Base-by-base conservation (phyloP, 2,329 filamentous ascomycete species). In the Colletotrichum musicola region DNA sequence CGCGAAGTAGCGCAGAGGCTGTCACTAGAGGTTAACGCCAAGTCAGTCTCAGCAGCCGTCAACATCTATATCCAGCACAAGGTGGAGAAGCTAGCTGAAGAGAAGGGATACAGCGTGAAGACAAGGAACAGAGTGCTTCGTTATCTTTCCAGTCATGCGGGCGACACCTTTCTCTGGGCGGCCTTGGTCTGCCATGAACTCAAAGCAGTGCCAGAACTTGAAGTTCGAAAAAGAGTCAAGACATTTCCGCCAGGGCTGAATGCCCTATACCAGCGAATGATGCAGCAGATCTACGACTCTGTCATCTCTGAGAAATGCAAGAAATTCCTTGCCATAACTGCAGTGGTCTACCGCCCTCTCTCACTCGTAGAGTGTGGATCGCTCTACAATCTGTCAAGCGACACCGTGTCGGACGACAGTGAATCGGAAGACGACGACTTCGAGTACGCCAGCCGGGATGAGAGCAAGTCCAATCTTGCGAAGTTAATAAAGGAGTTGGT, bases 81-180 rank as follows among this genome's bases (percentile, higher is more conserved):
- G 14, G 38, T 56, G 18, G 9, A 13, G 16, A 4, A 42, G 6
- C 18, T 56, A 9, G 30, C 42, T 1, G 4, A 59, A 12, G 12
- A 20, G 42, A 47, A 59, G 22, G 4, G 27, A 22, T 59, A 47
- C 5, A 25, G n/a, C 18, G 4, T 5, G n/a, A 7, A 35, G 30
- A 60, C 18, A 7, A 25, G 14, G 72, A 64, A 35, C 14, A 58
- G 0, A 64, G 69, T 14, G 2, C 57, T 38, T 3, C 58, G 3
- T 20, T 57, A 75, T 49, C 55, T 81, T 6, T 53, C 35, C 1
- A 40, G 40, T 16, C 81, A 83, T 51, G 75, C 80, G 13, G 68
- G 80, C 16, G 74, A 71, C 9, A 84, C 81, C 9, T 81, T 81
- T 62, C 77, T 82, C 27, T 81, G 78, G 80, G 79, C 20, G 13